Evolutionary conservation across 2,329 filamentous ascomycete genomes (phyloP), one percentile per base, ranked within the genome.

Genomic region (Aspergillus pseudotamarii): DNA sequence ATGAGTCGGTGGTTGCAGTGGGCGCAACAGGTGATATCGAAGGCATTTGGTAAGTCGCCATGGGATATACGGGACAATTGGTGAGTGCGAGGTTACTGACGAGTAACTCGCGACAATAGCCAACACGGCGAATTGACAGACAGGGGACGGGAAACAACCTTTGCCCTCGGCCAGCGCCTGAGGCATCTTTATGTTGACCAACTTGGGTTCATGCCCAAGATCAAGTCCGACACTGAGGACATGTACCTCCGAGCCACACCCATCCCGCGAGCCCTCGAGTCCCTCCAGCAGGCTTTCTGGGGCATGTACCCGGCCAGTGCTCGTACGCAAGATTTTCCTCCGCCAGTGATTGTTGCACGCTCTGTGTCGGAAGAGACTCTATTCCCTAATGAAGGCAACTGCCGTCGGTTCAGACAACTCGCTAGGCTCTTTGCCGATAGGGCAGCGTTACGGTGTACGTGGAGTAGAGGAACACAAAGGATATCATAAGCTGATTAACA

Each of bases 351-450:
- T 67, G 79, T 93, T 57, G 85, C 85, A 11, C 85, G 91, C 45
- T 81, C 86, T 4, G 83, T 86, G 5, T 84, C 83, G 51, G 90
- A 94, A 71, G 92, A 95, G 80, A 94, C 91, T 0, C 83, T 94
- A 1, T 93, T 90, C 75, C 92, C 92, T 23, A 95, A 94, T 75
- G 91, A 93, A 69, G 82, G 84, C 64, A 89, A 86, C 72, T 95
- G 92, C 76, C 85, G 87, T 54, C 86, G 92, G 32, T 92, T 94
- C 74, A 87, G 88, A 46, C 85, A 88, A 63, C 82, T 95, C 12
- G 83, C 88, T 1, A 82, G 88, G 34, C 88, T 89, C 4, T 94
- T 93, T 76, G 90, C 91, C 5, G 84, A 91, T 72, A 85, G 90
- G 48, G 85, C 91, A 6, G 90, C 91, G 10, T 84, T 88, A 45